A percentile compares a stretch with the other conserved stretches of the same genome.
These are phyloP conservation scores for Suhomyces chickasaworum DNA, from an alignment of 1,139 yeast species.

Conservation along the genomic window DNA sequence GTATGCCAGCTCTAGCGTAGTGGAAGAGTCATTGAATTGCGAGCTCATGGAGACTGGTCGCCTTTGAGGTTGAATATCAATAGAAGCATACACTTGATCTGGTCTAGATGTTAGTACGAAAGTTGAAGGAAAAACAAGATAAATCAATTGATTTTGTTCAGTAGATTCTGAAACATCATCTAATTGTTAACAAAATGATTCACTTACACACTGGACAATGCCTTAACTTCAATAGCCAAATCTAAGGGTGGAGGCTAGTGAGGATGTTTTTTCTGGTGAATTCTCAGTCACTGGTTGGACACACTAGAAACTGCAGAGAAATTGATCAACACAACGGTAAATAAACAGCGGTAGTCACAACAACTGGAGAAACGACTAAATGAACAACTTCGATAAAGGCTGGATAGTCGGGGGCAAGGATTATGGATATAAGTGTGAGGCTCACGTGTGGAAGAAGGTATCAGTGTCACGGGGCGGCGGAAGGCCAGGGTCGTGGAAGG, in stretches of 20 bases:
- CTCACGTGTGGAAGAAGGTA: slow-evolving; percentile 11
- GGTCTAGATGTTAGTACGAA: slow-evolving; percentile 2
- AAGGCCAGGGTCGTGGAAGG: slow-evolving; percentile 2
- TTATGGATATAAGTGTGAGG: slow-evolving; percentile 9
- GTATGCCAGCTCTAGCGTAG: slow-evolving; percentile 10
- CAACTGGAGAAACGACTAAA: background rate
- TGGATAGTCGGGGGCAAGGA: slow-evolving; percentile 10
- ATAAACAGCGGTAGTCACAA: background rate
- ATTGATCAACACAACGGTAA: background rate
- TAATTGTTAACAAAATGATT: background rate
- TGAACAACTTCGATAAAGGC: background rate
- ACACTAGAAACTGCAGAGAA: background rate
- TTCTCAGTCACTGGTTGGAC: slow-evolving; percentile 3
- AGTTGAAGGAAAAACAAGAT: background rate
- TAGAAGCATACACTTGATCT: slow-evolving; percentile 3
- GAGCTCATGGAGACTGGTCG: slow-evolving; percentile 13
- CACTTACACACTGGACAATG: slow-evolving; percentile 4
- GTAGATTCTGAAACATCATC: background rate
- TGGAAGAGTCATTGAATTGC: slow-evolving; percentile 13
- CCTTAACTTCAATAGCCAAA: background rate
- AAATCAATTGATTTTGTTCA: background rate
- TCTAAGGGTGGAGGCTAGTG: background rate
- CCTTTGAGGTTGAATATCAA: background rate
- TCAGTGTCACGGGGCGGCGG: slow-evolving; percentile 4
- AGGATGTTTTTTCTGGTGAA: slow-evolving; percentile 4